Evolutionary conservation across 768 basidiomycete genomes (phyloP).

Genomic region (Heimioporus sp.): DNA sequence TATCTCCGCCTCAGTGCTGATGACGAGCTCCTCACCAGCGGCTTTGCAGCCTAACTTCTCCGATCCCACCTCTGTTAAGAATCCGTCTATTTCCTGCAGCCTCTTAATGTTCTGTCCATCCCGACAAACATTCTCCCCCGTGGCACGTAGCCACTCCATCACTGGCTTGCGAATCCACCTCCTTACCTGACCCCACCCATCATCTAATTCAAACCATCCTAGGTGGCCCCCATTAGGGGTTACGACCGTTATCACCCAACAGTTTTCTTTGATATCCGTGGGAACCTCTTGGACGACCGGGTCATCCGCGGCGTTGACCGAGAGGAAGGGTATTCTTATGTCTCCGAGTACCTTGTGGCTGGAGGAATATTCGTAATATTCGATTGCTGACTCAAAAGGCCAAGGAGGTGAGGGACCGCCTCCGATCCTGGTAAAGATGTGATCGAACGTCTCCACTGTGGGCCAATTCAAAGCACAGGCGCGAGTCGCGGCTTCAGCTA

Average conservation of each 20-base stretch:
- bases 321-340: slow-evolving; percentile 71
- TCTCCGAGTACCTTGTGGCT: slow-evolving; percentile 58
- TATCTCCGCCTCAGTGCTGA: slow-evolving; percentile 50
- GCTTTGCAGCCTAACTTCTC: slow-evolving; percentile 58
- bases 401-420: slow-evolving; percentile 64
- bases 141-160: slow-evolving; percentile 65
- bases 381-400: slow-evolving; percentile 43
- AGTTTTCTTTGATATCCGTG: slow-evolving; percentile 50
- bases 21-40: slow-evolving; percentile 49
- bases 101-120: slow-evolving; percentile 29
- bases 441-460: slow-evolving; percentile 57
- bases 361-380: slow-evolving; percentile 53
- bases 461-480: slow-evolving; percentile 50
- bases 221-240: slow-evolving; percentile 74
- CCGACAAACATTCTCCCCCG: slow-evolving; percentile 50
- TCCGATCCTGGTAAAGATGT: slow-evolving; percentile 61
- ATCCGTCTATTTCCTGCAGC: slow-evolving; percentile 56
- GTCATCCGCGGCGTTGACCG: slow-evolving; percentile 75
- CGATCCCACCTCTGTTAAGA: slow-evolving; percentile 55
- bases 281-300: slow-evolving; percentile 69
- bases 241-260: slow-evolving; percentile 55
- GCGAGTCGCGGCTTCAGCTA: slow-evolving; percentile 47
- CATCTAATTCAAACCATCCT: slow-evolving; percentile 73
- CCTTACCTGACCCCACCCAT: slow-evolving; percentile 28
- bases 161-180: slow-evolving; percentile 75